Evolutionary conservation across 495 filamentous ascomycete species (phyloP), one percentile per base, ranked within the genome.

Genomic region (Astrothelium macrocarpum): DNA sequence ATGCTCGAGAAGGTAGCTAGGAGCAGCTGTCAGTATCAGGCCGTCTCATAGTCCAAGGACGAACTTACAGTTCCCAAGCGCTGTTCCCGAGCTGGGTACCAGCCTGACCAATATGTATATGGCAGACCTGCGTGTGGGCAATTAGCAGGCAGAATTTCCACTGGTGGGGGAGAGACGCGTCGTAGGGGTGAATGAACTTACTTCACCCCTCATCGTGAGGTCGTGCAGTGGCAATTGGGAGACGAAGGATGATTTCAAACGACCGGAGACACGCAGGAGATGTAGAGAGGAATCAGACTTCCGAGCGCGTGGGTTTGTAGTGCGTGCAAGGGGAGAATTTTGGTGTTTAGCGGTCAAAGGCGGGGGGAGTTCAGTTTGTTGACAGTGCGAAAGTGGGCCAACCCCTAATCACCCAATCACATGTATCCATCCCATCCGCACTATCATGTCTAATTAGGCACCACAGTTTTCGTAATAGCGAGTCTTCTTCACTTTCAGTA

Each of bases 21-120:
- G 62, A 59, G 32, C 4, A 36, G 31, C 12, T 10, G 32, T 62
- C 46, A 42, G 26, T 64, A 16, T 36, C 59, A 20, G 42, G 36
- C 18, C 25, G 42, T 10, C 14, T 7, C 20, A 18, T 56, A 42
- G 11, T 20, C 10, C 45, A 60, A 43, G 31, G 25, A 2, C 16
- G 14, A 43, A 16, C 89, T 72, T 85, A 93, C 90, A 96, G 85
- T 78, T 96, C 91, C 91, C 91, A 96, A 65, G 90, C 90, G 74
- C 87, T 90, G 81, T 93, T 94, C 72, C 91, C 91, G 60, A 96
- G 87, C 87, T 96, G 91, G 66, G 82, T 85, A 79, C 91, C 91
- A 79, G 91, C 91, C 81, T 96, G 91, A 80, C 91, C 91, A 73
- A 96, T 84, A 75, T 96, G 90, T 71, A 96, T 80, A 76, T 96